Percentiles rank a stretch among this genome's conserved stretches.
Conservation (phyloP, 2,329 filamentous ascomycete species). For the Cercospora zeae-maydis region DNA sequence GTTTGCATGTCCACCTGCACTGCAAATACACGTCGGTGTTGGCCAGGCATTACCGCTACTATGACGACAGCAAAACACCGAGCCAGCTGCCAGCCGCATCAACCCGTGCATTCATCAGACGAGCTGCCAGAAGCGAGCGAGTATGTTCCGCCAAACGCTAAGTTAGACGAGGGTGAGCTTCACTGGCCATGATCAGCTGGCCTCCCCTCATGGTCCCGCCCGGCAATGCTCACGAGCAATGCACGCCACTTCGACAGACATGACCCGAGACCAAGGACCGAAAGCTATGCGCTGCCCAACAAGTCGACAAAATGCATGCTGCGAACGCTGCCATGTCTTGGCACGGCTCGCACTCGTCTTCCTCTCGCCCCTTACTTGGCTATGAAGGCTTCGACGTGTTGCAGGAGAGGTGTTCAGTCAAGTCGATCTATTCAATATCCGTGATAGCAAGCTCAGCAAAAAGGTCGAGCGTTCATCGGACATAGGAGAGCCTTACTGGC, state of each 20-base stretch:
- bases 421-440: no score
- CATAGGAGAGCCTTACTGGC: no score
- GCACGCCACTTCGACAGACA: background rate
- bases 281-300: background rate
- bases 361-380: no score
- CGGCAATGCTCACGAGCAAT: background rate
- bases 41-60: conserved; percentile 19
- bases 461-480: no score
- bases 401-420: no score
- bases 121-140: background rate
- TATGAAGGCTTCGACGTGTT: no score
- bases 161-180: background rate
- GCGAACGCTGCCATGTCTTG: background rate
- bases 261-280: background rate
- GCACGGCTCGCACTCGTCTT: background rate
- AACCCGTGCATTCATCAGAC: background rate
- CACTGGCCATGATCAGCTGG: background rate
- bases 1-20: background rate
- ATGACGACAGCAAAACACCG: conserved; percentile 11
- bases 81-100: background rate
- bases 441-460: no score
- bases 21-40: background rate
- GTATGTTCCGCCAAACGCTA: background rate
- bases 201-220: background rate
- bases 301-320: background rate